These are phyloP conservation scores for Emericellopsis terricola DNA, from an alignment of 495 filamentous ascomycete genomes.

Conservation along the genomic window DNA sequence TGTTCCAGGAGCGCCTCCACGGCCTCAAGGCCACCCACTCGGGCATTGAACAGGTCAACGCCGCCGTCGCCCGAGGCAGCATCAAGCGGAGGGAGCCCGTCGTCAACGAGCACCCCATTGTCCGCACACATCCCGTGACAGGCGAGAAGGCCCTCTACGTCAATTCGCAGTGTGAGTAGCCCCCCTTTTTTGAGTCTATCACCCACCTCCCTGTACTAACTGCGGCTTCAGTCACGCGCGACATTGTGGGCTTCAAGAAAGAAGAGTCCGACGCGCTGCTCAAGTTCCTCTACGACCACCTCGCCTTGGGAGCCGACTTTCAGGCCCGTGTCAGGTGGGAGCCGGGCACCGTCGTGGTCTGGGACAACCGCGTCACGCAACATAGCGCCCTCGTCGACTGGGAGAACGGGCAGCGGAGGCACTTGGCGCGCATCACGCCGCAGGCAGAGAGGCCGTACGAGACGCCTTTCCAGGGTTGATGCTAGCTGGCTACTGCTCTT, in stretches of 20 bases:
- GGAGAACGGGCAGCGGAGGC: slow-evolving; percentile 58
- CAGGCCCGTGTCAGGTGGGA: slow-evolving; percentile 79
- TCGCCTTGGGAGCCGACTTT: slow-evolving; percentile 67
- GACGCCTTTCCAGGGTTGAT: slow-evolving; percentile 36
- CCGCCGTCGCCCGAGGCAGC: slow-evolving; percentile 33
- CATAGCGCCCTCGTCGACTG: slow-evolving; percentile 70
- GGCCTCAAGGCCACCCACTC: slow-evolving; percentile 64
- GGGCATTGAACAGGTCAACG: slow-evolving; percentile 50
- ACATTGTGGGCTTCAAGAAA: slow-evolving; percentile 57
- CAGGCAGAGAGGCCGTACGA: slow-evolving; percentile 64
- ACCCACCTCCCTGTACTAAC: slow-evolving; percentile 4
- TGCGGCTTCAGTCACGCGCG: slow-evolving; percentile 36
- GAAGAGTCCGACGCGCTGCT: slow-evolving; percentile 64
- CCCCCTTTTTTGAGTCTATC: neutral
- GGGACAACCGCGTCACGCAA: slow-evolving; percentile 70
- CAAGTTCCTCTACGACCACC: slow-evolving; percentile 81
- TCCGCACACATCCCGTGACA: slow-evolving; percentile 65
- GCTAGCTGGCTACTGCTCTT: too few relatives aligned
- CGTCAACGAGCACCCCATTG: slow-evolving; percentile 49
- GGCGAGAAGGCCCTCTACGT: slow-evolving; percentile 79
- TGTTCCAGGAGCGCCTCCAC: slow-evolving; percentile 53
- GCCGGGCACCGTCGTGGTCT: slow-evolving; percentile 67
- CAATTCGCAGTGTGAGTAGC: slow-evolving; percentile 63
- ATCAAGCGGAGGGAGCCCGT: slow-evolving; percentile 57
- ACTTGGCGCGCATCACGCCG: slow-evolving; percentile 69